Conservation (phyloP, 352 stramenopile genomes). For the Pythium rhizo-oryzae region DNA sequence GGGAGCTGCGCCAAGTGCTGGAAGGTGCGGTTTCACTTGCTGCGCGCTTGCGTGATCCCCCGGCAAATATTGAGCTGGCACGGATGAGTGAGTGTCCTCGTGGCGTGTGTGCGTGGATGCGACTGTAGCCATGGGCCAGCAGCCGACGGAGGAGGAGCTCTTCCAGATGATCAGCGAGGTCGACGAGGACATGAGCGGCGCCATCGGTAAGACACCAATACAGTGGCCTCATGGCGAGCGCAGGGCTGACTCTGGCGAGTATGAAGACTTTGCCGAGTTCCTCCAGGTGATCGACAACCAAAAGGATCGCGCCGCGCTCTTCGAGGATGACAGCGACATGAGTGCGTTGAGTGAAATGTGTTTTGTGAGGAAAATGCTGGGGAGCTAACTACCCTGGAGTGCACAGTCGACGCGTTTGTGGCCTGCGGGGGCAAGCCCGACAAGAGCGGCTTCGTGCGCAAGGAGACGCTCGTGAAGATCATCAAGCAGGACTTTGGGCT, state of each 20-base stretch:
- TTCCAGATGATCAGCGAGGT: conserved; percentile 97
- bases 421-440: conserved; percentile 94
- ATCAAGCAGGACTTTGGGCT: conserved; percentile 96
- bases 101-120: not conserved
- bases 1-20: conserved; percentile 91
- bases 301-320: conserved; percentile 94
- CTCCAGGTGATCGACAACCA: conserved; percentile 98
- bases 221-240: not conserved
- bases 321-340: conserved; percentile 98
- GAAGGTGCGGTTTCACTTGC: conserved; percentile 61
- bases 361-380: too few species aligned
- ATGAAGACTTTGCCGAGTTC: conserved; percentile 97
- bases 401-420: conserved; percentile 94
- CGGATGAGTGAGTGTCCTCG: too few species aligned
- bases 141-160: conserved; percentile 98
- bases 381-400: not conserved
- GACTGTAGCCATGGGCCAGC: conserved; percentile 93
- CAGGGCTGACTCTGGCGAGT: not conserved
- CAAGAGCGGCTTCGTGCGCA: conserved; percentile 92
- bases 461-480: conserved; percentile 92
- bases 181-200: conserved; percentile 93
- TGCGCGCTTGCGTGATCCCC: not conserved
- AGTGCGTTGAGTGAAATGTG: conserved; percentile 62
- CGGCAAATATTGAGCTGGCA: too few species aligned
- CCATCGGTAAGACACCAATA: conserved; percentile 76